Evolutionary conservation across 352 stramenopile genomes (phyloP).

Genomic region (Globisporangium parvum): DNA sequence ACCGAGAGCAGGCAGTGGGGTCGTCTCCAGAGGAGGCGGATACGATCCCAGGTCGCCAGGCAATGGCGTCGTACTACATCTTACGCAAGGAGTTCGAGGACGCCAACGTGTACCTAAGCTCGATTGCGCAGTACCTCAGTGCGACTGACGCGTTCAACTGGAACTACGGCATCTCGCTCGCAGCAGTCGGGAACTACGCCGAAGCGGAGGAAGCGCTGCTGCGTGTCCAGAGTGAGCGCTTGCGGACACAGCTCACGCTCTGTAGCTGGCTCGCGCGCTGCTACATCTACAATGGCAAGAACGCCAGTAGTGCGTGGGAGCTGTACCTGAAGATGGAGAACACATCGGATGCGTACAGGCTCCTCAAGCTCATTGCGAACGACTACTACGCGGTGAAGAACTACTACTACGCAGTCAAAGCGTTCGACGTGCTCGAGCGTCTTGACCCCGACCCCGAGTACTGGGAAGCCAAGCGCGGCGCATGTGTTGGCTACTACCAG

Average conservation of each 20-base stretch:
- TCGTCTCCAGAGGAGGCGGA: conserved; percentile 39
- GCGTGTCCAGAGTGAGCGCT: conserved; percentile 29
- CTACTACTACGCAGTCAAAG: conserved; percentile 60
- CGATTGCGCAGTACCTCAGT: conserved; percentile 48
- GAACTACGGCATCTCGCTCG: conserved; percentile 68
- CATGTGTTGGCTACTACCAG: conserved; percentile 58
- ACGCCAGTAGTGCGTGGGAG: conserved; percentile 43
- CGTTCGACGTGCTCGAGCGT: conserved; percentile 69
- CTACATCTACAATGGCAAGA: conserved; percentile 34
- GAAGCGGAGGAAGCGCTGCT: conserved; percentile 54
- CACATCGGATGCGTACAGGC: conserved; percentile 30
- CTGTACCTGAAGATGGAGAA: conserved; percentile 59
- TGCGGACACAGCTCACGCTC: conserved; percentile 30
- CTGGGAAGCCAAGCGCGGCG: conserved; percentile 72
- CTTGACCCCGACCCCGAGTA: conserved; percentile 66
- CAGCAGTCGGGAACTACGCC: conserved; percentile 30
- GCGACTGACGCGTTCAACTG: conserved; percentile 68
- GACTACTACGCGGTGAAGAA: conserved; percentile 57
- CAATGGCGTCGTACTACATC: conserved; percentile 67
- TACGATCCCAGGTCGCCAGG: conserved; percentile 63
- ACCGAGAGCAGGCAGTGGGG: conserved; percentile 29
- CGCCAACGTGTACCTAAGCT: conserved; percentile 63
- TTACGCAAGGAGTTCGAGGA: conserved; percentile 60
- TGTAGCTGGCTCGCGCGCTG: conserved; percentile 53
- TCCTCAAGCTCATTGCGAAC: conserved; percentile 66